These are phyloP conservation scores for Phytophthora parvispora DNA, from an alignment of 352 stramenopile genomes.

Conservation along the genomic window DNA sequence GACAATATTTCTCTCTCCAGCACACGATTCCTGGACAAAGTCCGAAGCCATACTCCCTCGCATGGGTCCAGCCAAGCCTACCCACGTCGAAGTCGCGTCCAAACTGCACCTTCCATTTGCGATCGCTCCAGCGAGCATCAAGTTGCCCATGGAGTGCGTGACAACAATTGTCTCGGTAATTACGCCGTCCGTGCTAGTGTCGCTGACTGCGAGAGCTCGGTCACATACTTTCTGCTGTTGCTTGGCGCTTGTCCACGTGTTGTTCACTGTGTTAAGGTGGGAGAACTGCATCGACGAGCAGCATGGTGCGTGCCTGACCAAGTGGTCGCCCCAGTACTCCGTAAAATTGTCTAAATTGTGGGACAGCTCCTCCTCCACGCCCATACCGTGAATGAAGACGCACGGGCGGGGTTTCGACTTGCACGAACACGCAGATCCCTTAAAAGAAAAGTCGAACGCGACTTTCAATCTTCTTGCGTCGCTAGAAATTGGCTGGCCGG, in stretches of 20 bases:
- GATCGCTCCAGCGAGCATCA: slow-evolving; percentile 32
- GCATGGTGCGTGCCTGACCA: slow-evolving; percentile 18
- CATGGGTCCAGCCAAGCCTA: slow-evolving; percentile 34
- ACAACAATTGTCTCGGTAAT: slow-evolving; percentile 30
- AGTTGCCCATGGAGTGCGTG: slow-evolving; percentile 29
- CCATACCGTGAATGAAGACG: slow-evolving; percentile 29
- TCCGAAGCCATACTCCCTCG: slow-evolving; percentile 32
- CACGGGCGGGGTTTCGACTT: slow-evolving; percentile 28
- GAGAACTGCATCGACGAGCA: slow-evolving; percentile 28
- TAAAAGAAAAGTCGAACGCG: slow-evolving; percentile 25
- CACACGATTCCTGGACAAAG: slow-evolving; percentile 24
- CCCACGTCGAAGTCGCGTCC: slow-evolving; percentile 34
- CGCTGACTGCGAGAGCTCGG: slow-evolving; percentile 20
- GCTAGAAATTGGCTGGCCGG: slow-evolving; percentile 1
- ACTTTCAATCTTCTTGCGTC: slow-evolving; percentile 9
- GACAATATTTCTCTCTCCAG: slow-evolving; percentile 11
- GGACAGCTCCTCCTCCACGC: slow-evolving; percentile 9
- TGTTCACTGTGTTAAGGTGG: slow-evolving; percentile 20
- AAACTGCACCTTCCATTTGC: slow-evolving; percentile 28
- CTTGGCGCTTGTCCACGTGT: slow-evolving; percentile 10
- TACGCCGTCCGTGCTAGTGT: slow-evolving; percentile 4
- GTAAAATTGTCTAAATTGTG: slow-evolving; percentile 19
- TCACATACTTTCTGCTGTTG: slow-evolving; percentile 29
- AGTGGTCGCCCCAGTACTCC: slow-evolving; percentile 24
- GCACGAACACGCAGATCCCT: slow-evolving; percentile 16